Evolutionary conservation across 306 rosid species (phyloP).

Genomic region (Fagus sylvatica): DNA sequence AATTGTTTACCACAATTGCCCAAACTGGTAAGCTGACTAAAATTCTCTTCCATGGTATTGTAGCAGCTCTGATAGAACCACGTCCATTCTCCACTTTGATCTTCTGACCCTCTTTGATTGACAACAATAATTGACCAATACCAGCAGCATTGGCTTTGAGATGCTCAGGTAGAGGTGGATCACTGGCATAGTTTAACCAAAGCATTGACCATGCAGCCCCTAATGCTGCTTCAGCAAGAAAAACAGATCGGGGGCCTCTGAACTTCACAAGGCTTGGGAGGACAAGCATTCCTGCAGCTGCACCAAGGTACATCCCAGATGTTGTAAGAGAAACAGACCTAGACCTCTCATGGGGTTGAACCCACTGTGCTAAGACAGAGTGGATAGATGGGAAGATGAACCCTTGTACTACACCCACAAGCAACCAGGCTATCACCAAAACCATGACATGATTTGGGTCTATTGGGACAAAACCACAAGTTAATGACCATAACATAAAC

Average conservation of each 20-base stretch:
- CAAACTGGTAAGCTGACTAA: slow-evolving; percentile 80
- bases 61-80: slow-evolving; percentile 20
- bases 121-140: slow-evolving; percentile 49
- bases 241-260: slow-evolving; percentile 83
- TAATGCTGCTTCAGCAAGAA: slow-evolving; percentile 71
- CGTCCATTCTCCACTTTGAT: slow-evolving; percentile 14
- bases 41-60: slow-evolving; percentile 83
- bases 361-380: slow-evolving; percentile 97
- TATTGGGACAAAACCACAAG: slow-evolving; percentile 76
- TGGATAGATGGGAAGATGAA: slow-evolving; percentile 95
- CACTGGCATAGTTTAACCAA: slow-evolving; percentile 75
- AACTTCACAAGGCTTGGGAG: slow-evolving; percentile 83
- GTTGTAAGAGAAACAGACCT: slow-evolving; percentile 93
- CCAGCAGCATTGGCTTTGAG: slow-evolving; percentile 84
- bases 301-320: slow-evolving; percentile 94
- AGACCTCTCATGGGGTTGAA: slow-evolving; percentile 93
- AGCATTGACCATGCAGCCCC: slow-evolving; percentile 84
- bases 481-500: slow-evolving; percentile 77
- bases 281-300: slow-evolving; percentile 82
- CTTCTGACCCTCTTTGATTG: slow-evolving; percentile 39
- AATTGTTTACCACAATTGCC: slow-evolving; percentile 96
- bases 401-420: slow-evolving; percentile 93
- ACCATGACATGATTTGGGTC: slow-evolving; percentile 61
- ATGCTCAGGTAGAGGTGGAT: slow-evolving; percentile 68
- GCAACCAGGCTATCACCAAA: slow-evolving; percentile 74